These are phyloP conservation scores for Thalassiosira pacifica DNA, from an alignment of 352 stramenopile genomes.

Conservation along the genomic window DNA sequence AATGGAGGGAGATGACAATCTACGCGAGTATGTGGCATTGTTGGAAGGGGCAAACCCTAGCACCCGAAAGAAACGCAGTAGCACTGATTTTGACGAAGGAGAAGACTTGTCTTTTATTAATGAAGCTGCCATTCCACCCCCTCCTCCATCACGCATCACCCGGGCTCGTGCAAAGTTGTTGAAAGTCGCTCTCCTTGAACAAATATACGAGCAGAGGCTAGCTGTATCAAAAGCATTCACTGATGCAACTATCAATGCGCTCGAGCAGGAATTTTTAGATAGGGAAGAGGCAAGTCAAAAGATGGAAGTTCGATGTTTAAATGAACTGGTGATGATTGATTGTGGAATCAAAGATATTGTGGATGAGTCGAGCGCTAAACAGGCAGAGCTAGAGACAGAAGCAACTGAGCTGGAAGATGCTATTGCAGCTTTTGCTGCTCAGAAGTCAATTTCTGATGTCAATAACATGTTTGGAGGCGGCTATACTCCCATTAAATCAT, in stretches of 20 bases:
- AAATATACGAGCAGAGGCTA: conserved; percentile 57
- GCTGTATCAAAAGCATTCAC: conserved; percentile 62
- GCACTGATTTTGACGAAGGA: conserved; percentile 17
- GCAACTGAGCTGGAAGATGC: conserved; percentile 37
- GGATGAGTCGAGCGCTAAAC: conserved; percentile 30
- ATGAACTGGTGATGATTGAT: conserved; percentile 63
- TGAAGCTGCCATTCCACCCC: conserved; percentile 25
- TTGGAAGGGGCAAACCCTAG: conserved; percentile 46
- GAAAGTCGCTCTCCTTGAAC: conserved; percentile 57
- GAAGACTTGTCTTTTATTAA: conserved; percentile 21
- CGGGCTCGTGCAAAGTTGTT: conserved; percentile 57
- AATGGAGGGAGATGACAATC: conserved; percentile 66
- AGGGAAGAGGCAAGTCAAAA: conserved; percentile 55
- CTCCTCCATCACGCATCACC: conserved; percentile 53
- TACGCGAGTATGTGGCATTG: conserved; percentile 57
- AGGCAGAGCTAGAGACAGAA: conserved; percentile 46
- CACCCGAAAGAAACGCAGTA: conserved; percentile 5
- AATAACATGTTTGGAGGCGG: conserved; percentile 23
- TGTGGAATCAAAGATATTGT: conserved; percentile 51
- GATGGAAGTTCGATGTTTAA: conserved; percentile 65
- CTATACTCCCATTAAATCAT: not conserved
- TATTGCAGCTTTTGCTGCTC: conserved; percentile 27
- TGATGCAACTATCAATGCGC: conserved; percentile 66
- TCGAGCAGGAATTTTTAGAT: conserved; percentile 63
- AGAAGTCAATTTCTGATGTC: conserved; percentile 17